Evolutionary conservation across 2,329 filamentous ascomycete species (phyloP).

Genomic region (Apiospora sp.): DNA sequence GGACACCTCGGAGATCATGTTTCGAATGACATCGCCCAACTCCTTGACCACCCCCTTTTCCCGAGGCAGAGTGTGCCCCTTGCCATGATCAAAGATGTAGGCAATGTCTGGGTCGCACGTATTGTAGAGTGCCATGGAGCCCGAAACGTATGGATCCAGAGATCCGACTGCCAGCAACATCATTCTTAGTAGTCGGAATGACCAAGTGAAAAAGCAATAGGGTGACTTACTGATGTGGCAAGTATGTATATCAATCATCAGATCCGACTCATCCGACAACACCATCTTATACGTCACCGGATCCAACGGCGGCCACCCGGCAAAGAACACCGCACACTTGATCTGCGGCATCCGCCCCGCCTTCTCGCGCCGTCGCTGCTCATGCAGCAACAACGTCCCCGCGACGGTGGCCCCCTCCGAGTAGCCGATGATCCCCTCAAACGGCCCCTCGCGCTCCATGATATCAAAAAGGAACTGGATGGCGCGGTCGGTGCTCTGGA

Average conservation of each 20-base stretch:
- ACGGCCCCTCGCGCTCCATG: conserved; percentile 30
- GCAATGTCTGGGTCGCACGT: conserved; percentile 67
- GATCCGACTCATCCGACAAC: conserved; percentile 49
- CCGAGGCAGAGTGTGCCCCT: conserved; percentile 68
- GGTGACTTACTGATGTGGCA: conserved; percentile 50
- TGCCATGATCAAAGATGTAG: conserved; percentile 70
- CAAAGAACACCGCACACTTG: conserved; percentile 55
- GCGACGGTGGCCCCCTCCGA: conserved; percentile 28
- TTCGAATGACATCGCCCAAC: conserved; percentile 52
- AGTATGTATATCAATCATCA: conserved; percentile 49
- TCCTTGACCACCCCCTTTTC: conserved; percentile 58
- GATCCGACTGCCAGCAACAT: conserved; percentile 52
- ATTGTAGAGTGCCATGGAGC: conserved; percentile 67
- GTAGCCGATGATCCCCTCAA: conserved; percentile 30
- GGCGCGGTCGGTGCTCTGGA: conserved; percentile 42
- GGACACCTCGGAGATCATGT: conserved; percentile 37
- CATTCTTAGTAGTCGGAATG: neutral
- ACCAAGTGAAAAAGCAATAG: neutral
- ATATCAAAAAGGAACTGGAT: conserved; percentile 29
- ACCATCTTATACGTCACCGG: conserved; percentile 1
- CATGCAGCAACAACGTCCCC: conserved; percentile 25
- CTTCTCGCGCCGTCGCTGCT: conserved; percentile 33
- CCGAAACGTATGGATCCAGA: conserved; percentile 67
- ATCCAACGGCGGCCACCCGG: conserved; percentile 51
- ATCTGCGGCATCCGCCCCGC: conserved; percentile 35